Base-by-base conservation (phyloP, 768 basidiomycete species). In the Chiua virens region DNA sequence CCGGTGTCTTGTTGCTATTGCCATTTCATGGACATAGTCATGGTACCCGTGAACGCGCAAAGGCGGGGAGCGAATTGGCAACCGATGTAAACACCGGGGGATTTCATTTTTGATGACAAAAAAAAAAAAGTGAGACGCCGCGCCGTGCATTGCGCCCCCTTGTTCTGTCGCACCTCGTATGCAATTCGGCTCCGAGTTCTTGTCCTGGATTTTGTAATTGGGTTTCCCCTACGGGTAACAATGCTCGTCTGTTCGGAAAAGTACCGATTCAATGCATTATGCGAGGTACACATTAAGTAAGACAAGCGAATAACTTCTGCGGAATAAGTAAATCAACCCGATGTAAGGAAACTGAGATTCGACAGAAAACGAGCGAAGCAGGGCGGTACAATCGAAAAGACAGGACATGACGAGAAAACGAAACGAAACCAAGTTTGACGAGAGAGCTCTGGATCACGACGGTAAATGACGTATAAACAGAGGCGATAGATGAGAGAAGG, bases 241-340 rank as follows among this genome's bases (percentile, higher is more conserved):
- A 30, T 30, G 11, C 10, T 11, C 27, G 20, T 34, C 51, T 42
- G 17, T 34, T 17, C 25, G n/a, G 20, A n/a, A 34, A 41, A 35
- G 61, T 45, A 48, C 46, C 46, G 37, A 34, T 34, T 34, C 34
- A 42, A 39, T 39, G 63, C 30, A 66, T 60, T 68, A 66, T 32
- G 56, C 57, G 60, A 63, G 48, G 36, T 68, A 66, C 64, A 63
- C 44, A 64, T 68, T 68, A 66, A 23, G 49, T 68, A 66, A 23
- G 49, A 22, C 47, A 43, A 32, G 20, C 17, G 39, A 47, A 15
- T 45, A 53, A 42, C 20, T 44, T 49, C 30, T 35, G 34, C 15
- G 10, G 38, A n/a, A 41, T 35, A 45, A 28, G 44, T 42, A 28
- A 42, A 32, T 2, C n/a, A 18, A 10, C 34, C 5, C 34, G 34